These are phyloP conservation scores for Pseudocercospora musae DNA, from an alignment of 2,329 filamentous ascomycete species.

Conservation along the genomic window DNA sequence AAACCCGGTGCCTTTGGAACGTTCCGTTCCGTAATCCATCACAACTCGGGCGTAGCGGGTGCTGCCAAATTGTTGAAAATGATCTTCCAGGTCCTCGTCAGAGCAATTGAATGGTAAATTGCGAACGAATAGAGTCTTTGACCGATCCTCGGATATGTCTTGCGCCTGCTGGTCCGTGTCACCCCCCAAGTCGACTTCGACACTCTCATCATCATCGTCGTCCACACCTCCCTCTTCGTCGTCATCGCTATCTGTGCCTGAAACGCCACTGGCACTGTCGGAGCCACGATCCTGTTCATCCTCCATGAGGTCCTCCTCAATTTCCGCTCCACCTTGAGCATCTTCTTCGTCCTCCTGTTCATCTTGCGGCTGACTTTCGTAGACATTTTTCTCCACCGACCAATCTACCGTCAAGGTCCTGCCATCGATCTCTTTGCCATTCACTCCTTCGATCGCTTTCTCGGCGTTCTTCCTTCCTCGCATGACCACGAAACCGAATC, in stretches of 20 bases:
- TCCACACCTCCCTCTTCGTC: slow-evolving; percentile 44
- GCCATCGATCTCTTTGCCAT: slow-evolving; percentile 86
- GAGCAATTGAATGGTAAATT: slow-evolving; percentile 88
- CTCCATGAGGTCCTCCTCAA: slow-evolving; percentile 21
- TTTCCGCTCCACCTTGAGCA: slow-evolving; percentile 28
- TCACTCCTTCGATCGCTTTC: slow-evolving; percentile 77
- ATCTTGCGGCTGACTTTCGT: slow-evolving; percentile 46
- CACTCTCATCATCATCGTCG: slow-evolving; percentile 42
- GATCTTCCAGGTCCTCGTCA: slow-evolving; percentile 76
- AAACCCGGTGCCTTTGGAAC: slow-evolving; percentile 88
- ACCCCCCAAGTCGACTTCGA: slow-evolving; percentile 41
- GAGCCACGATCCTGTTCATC: slow-evolving; percentile 32
- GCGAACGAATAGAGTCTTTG: slow-evolving; percentile 82
- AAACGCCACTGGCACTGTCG: slow-evolving; percentile 31
- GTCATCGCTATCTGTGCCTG: slow-evolving; percentile 40
- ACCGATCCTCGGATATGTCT: slow-evolving; percentile 58
- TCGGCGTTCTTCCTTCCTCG: slow-evolving; percentile 87
- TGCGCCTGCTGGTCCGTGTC: slow-evolving; percentile 39
- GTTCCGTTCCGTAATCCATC: slow-evolving; percentile 77
- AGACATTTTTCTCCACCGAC: slow-evolving; percentile 88
- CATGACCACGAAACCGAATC: slow-evolving; percentile 91
- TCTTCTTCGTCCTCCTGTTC: slow-evolving; percentile 33
- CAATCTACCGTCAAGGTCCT: slow-evolving; percentile 90
- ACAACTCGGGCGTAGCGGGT: slow-evolving; percentile 90
- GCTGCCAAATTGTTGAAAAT: slow-evolving; percentile 85